Base-by-base conservation (phyloP, 371 early-diverging fungal species). In the Chytridium lagenaria region DNA sequence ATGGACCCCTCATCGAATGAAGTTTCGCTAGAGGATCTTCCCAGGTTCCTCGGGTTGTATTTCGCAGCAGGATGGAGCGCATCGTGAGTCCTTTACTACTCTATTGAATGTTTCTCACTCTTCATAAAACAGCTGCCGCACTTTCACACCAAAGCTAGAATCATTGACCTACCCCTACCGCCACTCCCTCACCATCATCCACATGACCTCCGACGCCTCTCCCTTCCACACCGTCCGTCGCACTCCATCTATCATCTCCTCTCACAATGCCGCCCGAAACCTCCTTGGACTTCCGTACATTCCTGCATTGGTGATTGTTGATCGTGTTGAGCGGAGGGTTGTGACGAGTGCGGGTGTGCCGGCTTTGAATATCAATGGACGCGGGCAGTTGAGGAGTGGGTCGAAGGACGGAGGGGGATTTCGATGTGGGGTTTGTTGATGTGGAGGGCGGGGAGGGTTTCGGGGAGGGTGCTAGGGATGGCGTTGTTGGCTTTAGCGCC, bases 1-100 rank as follows among this genome's bases (percentile, higher is more conserved):
- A 10, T 55, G 23, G 55, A 55, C 26, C 7, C 55, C 55, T 10
- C 10, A 26, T 5, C 5, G 19, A 55, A 7, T 10, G 55, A 55
- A 26, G 30, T 55, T 5, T 10, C 19, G 10, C 5, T 26, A 26
- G 7, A 55, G 5, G 16, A 28, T 5, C 55, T 55, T 7, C 55
- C 55, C 23, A 16, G 55, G 30, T 55, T 23, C 55, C 26, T 55
- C 16, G 55, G 55, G 5, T 26, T 55, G 10, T 55, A 23, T 26
- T 55, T 55, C 26, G 55, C 23, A 16, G 55, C 55, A 15, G 55
- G 55, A 16, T 55, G 55, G 55, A 55, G 55, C 26, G 19, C 55
- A 7, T 5, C 55, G 55, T 55, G 26, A 55, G 55, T 16, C 10
- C 26, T 26, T 55, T 55, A 16, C 44, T 44, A 55, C 30, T 10